Conservation (phyloP, 2,329 filamentous ascomycete genomes). For the Claviceps arundinis region DNA sequence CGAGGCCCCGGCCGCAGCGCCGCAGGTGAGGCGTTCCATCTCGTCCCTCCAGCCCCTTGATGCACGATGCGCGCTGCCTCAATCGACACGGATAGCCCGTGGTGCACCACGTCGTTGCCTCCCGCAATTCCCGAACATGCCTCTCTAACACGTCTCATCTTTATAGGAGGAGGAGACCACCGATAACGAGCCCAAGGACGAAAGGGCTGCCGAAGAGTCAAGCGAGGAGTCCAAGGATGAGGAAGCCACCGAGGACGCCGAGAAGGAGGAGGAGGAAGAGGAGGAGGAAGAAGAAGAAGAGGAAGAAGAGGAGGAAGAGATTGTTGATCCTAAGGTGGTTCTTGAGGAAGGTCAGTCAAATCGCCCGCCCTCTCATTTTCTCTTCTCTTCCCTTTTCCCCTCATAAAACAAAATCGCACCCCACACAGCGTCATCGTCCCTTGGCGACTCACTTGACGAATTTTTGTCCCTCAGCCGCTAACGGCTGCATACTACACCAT, state of each 20-base stretch:
- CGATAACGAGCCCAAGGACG: conserved; percentile 42
- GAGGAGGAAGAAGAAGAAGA: conserved; percentile 50
- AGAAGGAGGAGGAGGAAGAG: conserved; percentile 36
- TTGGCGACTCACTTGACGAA: conserved; percentile 2
- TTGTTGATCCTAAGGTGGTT: conserved; percentile 76
- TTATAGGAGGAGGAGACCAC: conserved; percentile 24
- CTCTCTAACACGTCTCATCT: background rate
- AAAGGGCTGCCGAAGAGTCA: conserved; percentile 12
- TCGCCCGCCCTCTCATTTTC: background rate
- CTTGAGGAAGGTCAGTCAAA: conserved; percentile 73
- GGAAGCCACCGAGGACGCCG: conserved; percentile 29
- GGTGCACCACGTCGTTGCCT: background rate
- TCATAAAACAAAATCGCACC: background rate
- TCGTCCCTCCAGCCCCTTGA: background rate
- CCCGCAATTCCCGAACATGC: background rate
- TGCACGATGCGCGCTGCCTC: background rate
- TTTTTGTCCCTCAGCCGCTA: background rate
- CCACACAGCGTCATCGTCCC: background rate
- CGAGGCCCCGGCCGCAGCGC: conserved; percentile 54
- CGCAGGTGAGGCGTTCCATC: conserved; percentile 31
- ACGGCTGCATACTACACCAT: background rate
- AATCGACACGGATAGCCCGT: background rate
- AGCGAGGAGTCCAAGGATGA: conserved; percentile 15
- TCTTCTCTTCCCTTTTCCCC: background rate
- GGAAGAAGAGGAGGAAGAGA: conserved; percentile 72